phyloP scores from a whole-genome alignment of 1,139 yeast species.

The Scheffersomyces illinoinensis region DNA sequence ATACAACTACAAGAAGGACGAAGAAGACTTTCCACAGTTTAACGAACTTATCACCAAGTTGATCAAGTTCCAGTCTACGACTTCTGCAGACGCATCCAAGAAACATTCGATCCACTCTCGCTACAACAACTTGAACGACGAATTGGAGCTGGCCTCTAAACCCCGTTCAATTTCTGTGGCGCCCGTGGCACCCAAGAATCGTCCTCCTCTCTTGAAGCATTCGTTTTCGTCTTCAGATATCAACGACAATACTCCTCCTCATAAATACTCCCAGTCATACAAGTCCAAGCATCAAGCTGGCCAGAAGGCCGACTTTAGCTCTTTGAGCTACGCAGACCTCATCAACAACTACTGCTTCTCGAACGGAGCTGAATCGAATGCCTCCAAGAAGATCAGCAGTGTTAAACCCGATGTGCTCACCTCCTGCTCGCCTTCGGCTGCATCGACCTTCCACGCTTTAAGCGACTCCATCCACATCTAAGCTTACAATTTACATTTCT shows the following conservation, averaged over 20 bases:
- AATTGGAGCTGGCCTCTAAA: constrained; percentile 3
- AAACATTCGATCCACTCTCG: constrained; percentile 12
- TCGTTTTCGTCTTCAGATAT: constrained; percentile 29
- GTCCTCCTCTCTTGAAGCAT: constrained; percentile 23
- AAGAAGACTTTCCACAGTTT: constrained; percentile 20
- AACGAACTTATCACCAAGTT: constrained; percentile 26
- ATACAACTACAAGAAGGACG: constrained; percentile 13
- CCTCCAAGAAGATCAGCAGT: constrained; percentile 2
- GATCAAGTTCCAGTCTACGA: constrained; percentile 10
- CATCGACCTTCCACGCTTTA: constrained; percentile 32
- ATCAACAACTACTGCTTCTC: constrained; percentile 36
- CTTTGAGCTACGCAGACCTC: constrained; percentile 31
- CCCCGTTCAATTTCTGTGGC: background rate
- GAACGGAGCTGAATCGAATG: constrained; percentile 17
- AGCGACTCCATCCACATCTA: constrained; percentile 35
- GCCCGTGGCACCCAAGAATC: background rate
- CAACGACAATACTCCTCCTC: constrained; percentile 11
- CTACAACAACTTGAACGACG: constrained; percentile 10
- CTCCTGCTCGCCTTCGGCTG: constrained; percentile 17
- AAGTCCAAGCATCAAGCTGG: constrained; percentile 15
- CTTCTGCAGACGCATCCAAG: constrained; percentile 1
- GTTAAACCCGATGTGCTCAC: constrained; percentile 1
- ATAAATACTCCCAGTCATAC: constrained; percentile 20
- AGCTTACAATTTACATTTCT: background rate
- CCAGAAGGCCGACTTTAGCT: constrained; percentile 9